Percentiles rank a stretch among this genome's conserved stretches.
These are phyloP conservation scores for Cucurbita argyrosperma DNA, from an alignment of 306 rosid genomes.

Conservation along the genomic window DNA sequence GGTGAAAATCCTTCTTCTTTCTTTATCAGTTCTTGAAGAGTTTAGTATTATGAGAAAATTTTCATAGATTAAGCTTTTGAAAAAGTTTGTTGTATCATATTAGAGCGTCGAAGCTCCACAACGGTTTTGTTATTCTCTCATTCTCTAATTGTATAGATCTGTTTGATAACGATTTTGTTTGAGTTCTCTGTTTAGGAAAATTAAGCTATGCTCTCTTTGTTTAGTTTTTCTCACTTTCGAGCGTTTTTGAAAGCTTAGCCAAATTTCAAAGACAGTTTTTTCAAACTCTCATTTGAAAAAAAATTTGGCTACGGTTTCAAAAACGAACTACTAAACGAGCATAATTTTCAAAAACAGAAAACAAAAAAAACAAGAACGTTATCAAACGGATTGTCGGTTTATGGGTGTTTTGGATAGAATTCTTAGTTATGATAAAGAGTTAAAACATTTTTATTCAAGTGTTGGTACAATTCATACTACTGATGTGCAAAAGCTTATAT, in stretches of 20 bases:
- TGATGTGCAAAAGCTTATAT: no score
- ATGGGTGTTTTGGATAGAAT: neutral
- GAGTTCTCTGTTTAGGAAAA: neutral
- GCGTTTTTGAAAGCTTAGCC: neutral
- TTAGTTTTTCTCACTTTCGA: neutral
- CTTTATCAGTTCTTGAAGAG: neutral
- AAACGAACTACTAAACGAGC: neutral
- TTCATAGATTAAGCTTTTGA: constrained; percentile 23
- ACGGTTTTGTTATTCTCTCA: constrained; percentile 21
- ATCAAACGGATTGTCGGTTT: neutral
- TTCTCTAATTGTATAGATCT: constrained; percentile 32
- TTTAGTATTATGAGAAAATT: constrained; percentile 2
- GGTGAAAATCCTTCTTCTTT: constrained; percentile 22
- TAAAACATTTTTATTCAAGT: neutral
- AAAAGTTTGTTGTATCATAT: constrained; percentile 27
- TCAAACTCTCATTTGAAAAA: no score
- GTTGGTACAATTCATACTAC: neutral
- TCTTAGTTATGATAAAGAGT: neutral
- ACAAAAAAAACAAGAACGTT: neutral
- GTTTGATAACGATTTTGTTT: neutral
- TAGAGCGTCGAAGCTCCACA: constrained; percentile 12
- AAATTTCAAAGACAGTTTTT: neutral
- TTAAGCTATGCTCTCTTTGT: neutral
- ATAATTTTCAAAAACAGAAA: neutral
- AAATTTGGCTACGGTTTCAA: neutral